Conservation (phyloP, 768 basidiomycete genomes). For the Russula sp. region DNA sequence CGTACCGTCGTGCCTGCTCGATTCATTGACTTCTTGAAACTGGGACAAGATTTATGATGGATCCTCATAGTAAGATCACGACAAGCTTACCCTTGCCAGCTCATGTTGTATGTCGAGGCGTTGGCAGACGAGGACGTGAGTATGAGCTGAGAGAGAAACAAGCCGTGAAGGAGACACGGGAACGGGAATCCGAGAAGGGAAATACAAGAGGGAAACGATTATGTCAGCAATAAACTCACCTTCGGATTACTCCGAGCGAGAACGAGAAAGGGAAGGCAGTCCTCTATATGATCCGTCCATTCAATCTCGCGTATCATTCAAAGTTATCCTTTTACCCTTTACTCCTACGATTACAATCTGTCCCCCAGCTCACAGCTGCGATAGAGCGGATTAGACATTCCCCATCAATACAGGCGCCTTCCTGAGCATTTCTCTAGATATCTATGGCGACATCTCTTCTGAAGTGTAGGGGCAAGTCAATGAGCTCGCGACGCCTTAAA, state of each 20-base stretch:
- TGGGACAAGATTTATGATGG: constrained; percentile 28
- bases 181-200: neutral
- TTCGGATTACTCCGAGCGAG: neutral
- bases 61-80: neutral
- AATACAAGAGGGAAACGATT: neutral
- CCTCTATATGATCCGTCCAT: neutral
- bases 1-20: constrained; percentile 85
- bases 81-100: constrained; percentile 15
- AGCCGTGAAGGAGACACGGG: neutral
- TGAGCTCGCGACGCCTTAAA: neutral
- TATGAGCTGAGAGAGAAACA: neutral
- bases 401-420: neutral
- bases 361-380: neutral
- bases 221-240: neutral
- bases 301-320: neutral
- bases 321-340: neutral
- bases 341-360: neutral
- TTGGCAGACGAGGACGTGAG: neutral
- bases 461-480: neutral
- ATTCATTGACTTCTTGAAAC: constrained; percentile 92
- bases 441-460: constrained; percentile 1
- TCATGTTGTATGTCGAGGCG: constrained; percentile 4
- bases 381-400: neutral
- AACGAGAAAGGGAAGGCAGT: neutral
- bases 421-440: neutral